Base-by-base conservation (phyloP, 768 basidiomycete genomes). In the Tremella mesenterica region DNA sequence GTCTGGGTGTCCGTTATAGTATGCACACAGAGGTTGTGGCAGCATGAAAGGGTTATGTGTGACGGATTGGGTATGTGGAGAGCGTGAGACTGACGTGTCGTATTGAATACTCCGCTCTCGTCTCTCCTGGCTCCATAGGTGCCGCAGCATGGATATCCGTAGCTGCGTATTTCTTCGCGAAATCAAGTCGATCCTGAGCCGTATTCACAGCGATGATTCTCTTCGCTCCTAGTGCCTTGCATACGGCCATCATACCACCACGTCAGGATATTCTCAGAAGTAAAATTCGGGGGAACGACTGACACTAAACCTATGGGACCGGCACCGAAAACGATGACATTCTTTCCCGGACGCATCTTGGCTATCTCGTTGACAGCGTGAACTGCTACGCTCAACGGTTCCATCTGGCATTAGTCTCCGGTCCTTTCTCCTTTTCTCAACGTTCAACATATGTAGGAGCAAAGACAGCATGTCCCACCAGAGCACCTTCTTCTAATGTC, bases 401-500 rank as follows among this genome's bases (percentile, higher is more conserved):
- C 93, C 76, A 95, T 89, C 86, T n/a, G n/a, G n/a, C n/a, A n/a
- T n/a, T n/a, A n/a, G n/a, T n/a, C n/a, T n/a, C n/a, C n/a, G n/a
- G n/a, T n/a, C n/a, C n/a, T n/a, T n/a, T n/a, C n/a, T n/a, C n/a
- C n/a, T n/a, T n/a, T n/a, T n/a, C n/a, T n/a, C n/a, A n/a, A n/a
- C n/a, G n/a, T n/a, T n/a, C n/a, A n/a, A n/a, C n/a, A n/a, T n/a
- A n/a, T n/a, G n/a, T n/a, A n/a, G n/a, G n/a, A n/a, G n/a, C n/a
- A n/a, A n/a, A n/a, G n/a, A n/a, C n/a, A n/a, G n/a, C n/a, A n/a
- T n/a, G n/a, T n/a, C n/a, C n/a, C n/a, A n/a, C n/a, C n/a, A 95
- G 85, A 9, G 92, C 91, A 41, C 92, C 93, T 66, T 96, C 92
- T 74, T 96, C 92, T 18, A 92, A 80, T 13, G 85, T 80, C 41